Evolutionary conservation across 2,329 filamentous ascomycete species (phyloP).

Genomic region (Penicillium sp.): DNA sequence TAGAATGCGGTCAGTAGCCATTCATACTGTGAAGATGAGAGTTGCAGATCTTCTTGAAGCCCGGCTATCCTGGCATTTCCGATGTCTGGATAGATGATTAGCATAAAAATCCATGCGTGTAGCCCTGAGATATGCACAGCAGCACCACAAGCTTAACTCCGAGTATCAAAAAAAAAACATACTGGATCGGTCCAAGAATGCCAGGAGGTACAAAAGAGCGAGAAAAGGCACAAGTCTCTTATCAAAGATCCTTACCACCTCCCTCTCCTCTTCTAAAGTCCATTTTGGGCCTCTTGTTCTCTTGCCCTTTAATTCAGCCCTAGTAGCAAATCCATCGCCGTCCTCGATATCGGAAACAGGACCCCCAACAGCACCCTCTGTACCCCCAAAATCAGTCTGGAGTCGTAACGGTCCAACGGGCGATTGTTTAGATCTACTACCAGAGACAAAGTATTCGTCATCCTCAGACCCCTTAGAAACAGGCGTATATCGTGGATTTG

Average conservation of each 20-base stretch:
- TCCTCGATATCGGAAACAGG: slow-evolving; percentile 26
- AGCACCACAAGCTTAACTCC: neutral
- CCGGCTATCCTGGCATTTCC: slow-evolving; percentile 65
- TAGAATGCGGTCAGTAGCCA: slow-evolving; percentile 65
- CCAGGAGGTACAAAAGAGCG: slow-evolving; percentile 77
- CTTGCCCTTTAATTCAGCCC: slow-evolving; percentile 22
- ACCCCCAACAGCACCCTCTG: slow-evolving; percentile 10
- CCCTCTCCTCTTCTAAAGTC: slow-evolving; percentile 66
- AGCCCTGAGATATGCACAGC: neutral
- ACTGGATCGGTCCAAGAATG: slow-evolving; percentile 86
- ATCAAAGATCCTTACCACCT: slow-evolving; percentile 74
- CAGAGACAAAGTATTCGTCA: slow-evolving; percentile 12
- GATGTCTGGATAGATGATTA: slow-evolving; percentile 45
- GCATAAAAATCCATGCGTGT: slow-evolving; percentile 4
- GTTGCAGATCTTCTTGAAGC: slow-evolving; percentile 52
- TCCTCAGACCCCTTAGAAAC: slow-evolving; percentile 34
- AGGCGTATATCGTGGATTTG: slow-evolving; percentile 34
- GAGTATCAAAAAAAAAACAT: slow-evolving; percentile 29
- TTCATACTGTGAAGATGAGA: slow-evolving; percentile 59
- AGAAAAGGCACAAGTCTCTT: slow-evolving; percentile 76
- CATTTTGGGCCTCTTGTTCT: slow-evolving; percentile 32
- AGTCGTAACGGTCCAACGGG: slow-evolving; percentile 27
- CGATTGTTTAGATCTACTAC: slow-evolving; percentile 14
- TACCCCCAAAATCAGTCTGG: slow-evolving; percentile 34
- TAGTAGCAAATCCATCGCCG: slow-evolving; percentile 30